These are phyloP conservation scores for Funneliformis caledonium DNA, from an alignment of 371 early-diverging fungal species.

Conservation along the genomic window DNA sequence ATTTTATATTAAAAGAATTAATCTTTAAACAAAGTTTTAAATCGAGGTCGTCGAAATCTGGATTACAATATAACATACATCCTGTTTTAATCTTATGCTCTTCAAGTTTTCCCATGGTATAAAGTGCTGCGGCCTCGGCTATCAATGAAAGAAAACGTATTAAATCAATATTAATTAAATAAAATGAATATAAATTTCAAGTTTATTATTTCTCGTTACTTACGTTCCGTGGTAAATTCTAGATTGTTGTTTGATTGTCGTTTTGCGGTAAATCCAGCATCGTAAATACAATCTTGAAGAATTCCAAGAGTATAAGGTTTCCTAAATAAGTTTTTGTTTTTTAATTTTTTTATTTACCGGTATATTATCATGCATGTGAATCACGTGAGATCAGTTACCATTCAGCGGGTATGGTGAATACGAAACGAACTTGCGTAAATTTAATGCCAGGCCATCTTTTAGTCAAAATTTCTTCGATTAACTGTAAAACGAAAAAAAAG, in stretches of 20 bases:
- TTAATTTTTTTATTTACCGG: no score
- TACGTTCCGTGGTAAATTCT: slow-evolving; percentile 39
- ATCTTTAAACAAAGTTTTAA: neutral
- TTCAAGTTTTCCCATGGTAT: neutral
- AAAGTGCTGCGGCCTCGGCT: slow-evolving; percentile 31
- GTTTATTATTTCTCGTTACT: neutral
- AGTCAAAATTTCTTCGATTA: slow-evolving; percentile 1
- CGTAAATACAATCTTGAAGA: slow-evolving; percentile 8
- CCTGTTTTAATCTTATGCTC: slow-evolving; percentile 23
- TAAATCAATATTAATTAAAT: no score
- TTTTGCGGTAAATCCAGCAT: neutral
- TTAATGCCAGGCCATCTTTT: slow-evolving; percentile 20
- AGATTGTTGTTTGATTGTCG: slow-evolving; percentile 1
- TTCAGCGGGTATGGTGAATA: slow-evolving; percentile 34
- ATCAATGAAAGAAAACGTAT: neutral
- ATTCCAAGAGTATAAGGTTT: slow-evolving; percentile 5
- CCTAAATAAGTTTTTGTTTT: neutral
- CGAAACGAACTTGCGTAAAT: slow-evolving; percentile 24
- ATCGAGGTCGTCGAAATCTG: neutral
- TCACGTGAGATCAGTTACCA: neutral
- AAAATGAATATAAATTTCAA: neutral
- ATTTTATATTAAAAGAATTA: neutral
- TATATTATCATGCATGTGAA: no score
- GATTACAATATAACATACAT: neutral
- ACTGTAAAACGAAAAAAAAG: slow-evolving; percentile 7